These are phyloP conservation scores for Phytophthora hibernalis DNA, from an alignment of 352 stramenopile species.

Conservation along the genomic window DNA sequence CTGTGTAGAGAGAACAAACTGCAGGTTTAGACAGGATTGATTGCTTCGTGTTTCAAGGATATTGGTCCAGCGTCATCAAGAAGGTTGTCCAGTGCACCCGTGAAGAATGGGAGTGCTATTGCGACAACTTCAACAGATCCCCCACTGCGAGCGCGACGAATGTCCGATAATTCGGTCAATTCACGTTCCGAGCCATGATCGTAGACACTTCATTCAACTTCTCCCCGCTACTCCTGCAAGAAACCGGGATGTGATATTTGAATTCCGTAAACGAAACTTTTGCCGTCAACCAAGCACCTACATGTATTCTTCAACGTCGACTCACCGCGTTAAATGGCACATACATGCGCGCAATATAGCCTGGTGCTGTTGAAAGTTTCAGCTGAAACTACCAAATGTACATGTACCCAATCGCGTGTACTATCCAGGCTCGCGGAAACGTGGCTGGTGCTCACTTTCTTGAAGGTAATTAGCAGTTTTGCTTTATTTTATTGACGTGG, in stretches of 20 bases:
- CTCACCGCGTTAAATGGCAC: too few species aligned
- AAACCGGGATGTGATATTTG: background rate
- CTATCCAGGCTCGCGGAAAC: background rate
- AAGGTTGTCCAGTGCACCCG: background rate
- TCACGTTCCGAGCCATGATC: too few species aligned
- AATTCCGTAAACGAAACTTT: background rate
- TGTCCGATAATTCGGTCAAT: background rate
- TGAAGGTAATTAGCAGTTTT: background rate
- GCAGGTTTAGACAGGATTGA: background rate
- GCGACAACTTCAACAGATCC: background rate
- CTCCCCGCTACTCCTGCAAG: background rate
- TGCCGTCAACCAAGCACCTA: background rate
- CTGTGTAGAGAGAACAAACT: background rate
- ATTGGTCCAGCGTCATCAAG: background rate
- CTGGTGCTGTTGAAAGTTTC: too few species aligned
- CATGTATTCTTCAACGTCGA: background rate
- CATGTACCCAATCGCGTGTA: background rate
- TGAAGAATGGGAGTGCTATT: background rate
- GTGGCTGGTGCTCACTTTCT: background rate
- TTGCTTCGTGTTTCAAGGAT: background rate
- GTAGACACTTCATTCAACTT: background rate
- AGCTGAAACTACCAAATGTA: too few species aligned
- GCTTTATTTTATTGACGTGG: background rate
- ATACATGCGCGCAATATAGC: background rate
- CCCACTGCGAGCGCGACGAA: background rate